A percentile compares a stretch with the other conserved stretches of the same genome.
Evolutionary conservation across 2,329 filamentous ascomycete species (phyloP).

Genomic region (Waltergamsia citrina): DNA sequence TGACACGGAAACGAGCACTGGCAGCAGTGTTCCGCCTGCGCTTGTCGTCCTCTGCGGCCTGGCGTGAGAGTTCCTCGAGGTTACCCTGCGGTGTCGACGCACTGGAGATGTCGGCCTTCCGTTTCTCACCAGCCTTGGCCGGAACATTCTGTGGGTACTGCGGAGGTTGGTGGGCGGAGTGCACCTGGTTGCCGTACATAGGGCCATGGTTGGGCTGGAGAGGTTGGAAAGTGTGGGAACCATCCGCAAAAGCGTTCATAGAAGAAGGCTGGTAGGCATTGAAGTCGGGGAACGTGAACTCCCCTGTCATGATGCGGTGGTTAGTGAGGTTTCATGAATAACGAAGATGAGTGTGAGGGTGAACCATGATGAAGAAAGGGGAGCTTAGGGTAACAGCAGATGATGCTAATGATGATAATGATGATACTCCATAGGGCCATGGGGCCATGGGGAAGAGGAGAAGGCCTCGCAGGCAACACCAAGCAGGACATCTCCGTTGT

Average conservation of each 20-base stretch:
- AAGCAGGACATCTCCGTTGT: background rate
- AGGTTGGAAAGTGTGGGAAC: constrained; percentile 32
- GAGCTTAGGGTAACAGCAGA: background rate
- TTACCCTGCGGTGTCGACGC: constrained; percentile 28
- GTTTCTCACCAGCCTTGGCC: constrained; percentile 29
- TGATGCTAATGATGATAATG: background rate
- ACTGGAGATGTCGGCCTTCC: constrained; percentile 25
- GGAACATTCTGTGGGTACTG: constrained; percentile 19
- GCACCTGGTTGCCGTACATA: constrained; percentile 25
- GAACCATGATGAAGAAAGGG: background rate
- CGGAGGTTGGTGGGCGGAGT: constrained; percentile 23
- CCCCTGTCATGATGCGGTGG: constrained; percentile 30
- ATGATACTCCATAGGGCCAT: too few relatives aligned
- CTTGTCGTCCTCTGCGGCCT: constrained; percentile 82
- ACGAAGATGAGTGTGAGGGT: background rate
- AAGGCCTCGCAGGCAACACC: background rate
- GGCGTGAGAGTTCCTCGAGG: constrained; percentile 62
- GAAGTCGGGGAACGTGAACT: constrained; percentile 49
- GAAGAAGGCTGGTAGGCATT: constrained; percentile 40
- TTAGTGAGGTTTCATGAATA: background rate
- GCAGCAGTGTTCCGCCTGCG: constrained; percentile 82
- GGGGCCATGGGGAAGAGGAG: background rate
- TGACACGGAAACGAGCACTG: constrained; percentile 80
- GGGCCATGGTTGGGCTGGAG: constrained; percentile 42
- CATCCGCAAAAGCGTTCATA: constrained; percentile 28